Evolutionary conservation across 2,329 filamentous ascomycete genomes (phyloP), one percentile per base, ranked within the genome.

Genomic region (Albophoma yamanashiensis): DNA sequence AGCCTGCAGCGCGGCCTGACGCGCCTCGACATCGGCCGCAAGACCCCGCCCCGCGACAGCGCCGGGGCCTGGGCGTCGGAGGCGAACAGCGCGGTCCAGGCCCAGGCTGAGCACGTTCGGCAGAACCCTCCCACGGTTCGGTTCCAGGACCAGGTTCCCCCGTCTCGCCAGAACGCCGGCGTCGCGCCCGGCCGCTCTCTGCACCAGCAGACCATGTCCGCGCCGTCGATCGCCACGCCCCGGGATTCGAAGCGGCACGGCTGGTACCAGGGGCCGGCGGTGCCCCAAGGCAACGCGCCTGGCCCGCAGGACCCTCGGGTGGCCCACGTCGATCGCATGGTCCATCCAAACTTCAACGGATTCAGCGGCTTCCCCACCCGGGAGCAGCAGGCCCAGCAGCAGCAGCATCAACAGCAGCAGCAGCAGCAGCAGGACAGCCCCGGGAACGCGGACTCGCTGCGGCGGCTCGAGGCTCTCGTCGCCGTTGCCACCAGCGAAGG

Each of bases 1-100:
- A 82, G 81, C 22, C 74, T 91, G 31, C 84, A 90, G 65, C 82
- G 84, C 56, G 85, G 85, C 27, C 75, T 91, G 22, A 88, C 81
- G 20, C 79, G 84, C 22, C 78, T 91, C 0, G 87, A 90, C 60
- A 85, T 91, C 63, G 78, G 82, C 67, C 62, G 79, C 64, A 78
- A 75, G 38, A 76, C 77, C 0, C 76, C 82, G 1, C 79, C 80
- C 1, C 72, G 75, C 2, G 83, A 86, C 62, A 74, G 76, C 31
- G 80, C 83, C 0, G 75, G 79, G 4, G 70, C 75, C 2, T 87
- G 84, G 84, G 82, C 82, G 9, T 79, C 75, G 8, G 83, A 87
- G 56, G 79, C 75, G 2, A 80, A 81, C 62, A 78, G 78, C 60
- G 82, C 82, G 0, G 78, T 84, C 7, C 78, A 82, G 63, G 79